Evolutionary conservation across 1,284 basidiomycete genomes (phyloP).

Genomic region (Puccinia coronata): DNA sequence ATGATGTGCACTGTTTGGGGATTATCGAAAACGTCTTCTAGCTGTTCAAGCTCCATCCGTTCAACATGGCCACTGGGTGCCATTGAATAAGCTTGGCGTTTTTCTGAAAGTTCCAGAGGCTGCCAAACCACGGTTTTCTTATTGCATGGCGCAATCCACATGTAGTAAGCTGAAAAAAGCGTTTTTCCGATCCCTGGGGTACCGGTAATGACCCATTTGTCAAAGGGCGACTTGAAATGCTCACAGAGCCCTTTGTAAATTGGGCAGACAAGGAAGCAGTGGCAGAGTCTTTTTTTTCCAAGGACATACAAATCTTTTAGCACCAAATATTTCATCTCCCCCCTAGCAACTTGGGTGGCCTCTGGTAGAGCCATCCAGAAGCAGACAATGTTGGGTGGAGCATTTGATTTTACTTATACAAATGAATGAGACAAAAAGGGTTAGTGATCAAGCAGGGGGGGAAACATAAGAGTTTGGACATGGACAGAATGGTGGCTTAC

Average conservation of each 20-base stretch:
- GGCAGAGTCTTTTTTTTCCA: background rate
- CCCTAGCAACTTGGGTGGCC: background rate
- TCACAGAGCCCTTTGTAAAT: too few species aligned
- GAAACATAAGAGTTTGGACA: too few species aligned
- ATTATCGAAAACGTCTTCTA: background rate
- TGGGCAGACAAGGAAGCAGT: too few species aligned
- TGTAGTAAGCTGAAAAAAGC: background rate
- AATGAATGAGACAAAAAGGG: too few species aligned
- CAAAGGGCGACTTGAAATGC: background rate
- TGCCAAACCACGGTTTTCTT: conserved; percentile 10
- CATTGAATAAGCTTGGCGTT: background rate
- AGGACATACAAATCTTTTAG: background rate
- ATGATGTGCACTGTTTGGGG: conserved; percentile 6
- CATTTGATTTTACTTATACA: background rate
- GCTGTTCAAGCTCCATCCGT: background rate
- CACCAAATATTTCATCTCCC: background rate
- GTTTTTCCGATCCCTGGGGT: conserved; percentile 5
- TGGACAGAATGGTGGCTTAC: background rate
- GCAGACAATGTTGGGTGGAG: background rate
- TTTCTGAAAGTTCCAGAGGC: background rate
- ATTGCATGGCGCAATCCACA: background rate
- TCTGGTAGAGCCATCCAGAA: background rate
- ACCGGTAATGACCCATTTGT: background rate
- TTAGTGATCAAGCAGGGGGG: too few species aligned
- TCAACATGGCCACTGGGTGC: background rate